Evolutionary conservation across 257 asterid species (phyloP).

Genomic region (Jasminum sambac): DNA sequence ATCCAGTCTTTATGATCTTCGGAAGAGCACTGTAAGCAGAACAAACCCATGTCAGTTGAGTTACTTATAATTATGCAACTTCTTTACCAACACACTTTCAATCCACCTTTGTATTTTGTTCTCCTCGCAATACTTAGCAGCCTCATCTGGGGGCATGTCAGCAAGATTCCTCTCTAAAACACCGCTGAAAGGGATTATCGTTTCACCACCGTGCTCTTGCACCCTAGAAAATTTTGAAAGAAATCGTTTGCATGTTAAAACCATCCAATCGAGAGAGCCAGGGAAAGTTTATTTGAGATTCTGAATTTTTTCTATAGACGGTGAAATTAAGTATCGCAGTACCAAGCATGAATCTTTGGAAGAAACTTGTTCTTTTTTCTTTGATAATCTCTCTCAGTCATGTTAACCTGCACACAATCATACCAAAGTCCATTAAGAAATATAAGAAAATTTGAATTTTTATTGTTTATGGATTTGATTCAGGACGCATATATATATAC

Average conservation of each 20-base stretch:
- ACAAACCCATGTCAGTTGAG: constrained; percentile 30
- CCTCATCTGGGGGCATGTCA: constrained; percentile 84
- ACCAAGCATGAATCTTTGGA: constrained; percentile 99
- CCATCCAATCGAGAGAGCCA: not conserved
- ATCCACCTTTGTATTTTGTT: constrained; percentile 90
- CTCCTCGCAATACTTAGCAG: constrained; percentile 91
- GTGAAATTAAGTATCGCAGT: constrained; percentile 14
- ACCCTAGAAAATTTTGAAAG: constrained; percentile 59
- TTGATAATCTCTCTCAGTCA: constrained; percentile 96
- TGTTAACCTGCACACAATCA: constrained; percentile 75
- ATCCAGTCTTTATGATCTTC: constrained; percentile 96
- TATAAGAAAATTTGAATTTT: not conserved
- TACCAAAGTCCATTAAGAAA: constrained; percentile 8
- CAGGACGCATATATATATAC: not conserved
- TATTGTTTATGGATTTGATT: not conserved
- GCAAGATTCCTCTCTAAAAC: constrained; percentile 86
- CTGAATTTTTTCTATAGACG: not conserved
- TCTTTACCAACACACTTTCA: constrained; percentile 14
- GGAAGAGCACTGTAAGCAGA: constrained; percentile 72
- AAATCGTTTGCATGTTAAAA: not conserved
- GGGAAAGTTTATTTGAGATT: no score
- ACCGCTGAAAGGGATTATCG: constrained; percentile 89
- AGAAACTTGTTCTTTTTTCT: constrained; percentile 99
- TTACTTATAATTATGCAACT: not conserved
- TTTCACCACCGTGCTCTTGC: constrained; percentile 98